These are phyloP conservation scores for Pleurotus pulmonarius DNA, from an alignment of 768 basidiomycete species.

Conservation along the genomic window DNA sequence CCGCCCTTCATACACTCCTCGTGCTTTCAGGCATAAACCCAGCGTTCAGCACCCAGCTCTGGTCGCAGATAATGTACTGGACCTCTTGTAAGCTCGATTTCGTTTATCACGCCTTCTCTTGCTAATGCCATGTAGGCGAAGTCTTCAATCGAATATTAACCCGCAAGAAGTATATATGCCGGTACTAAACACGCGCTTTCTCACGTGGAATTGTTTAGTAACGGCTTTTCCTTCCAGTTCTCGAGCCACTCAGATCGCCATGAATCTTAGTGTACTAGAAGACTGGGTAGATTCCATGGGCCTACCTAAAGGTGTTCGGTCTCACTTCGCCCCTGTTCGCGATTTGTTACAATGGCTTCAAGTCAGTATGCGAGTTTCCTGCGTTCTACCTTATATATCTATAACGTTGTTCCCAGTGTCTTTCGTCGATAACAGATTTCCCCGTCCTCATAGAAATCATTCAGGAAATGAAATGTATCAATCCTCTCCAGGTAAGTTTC, in stretches of 20 bases:
- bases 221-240: constrained; percentile 42
- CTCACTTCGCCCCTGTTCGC: constrained; percentile 79
- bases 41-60: constrained; percentile 80
- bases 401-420: constrained; percentile 43
- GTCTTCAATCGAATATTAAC: constrained; percentile 81
- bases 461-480: constrained; percentile 80
- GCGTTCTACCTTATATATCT: neutral
- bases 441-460: constrained; percentile 85
- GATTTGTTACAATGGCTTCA: constrained; percentile 87
- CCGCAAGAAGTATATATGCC: constrained; percentile 93
- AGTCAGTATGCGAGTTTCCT: constrained; percentile 32
- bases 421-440: constrained; percentile 87
- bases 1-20: constrained; percentile 80
- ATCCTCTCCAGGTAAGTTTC: constrained; percentile 77
- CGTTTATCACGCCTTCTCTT: constrained; percentile 2
- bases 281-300: constrained; percentile 87
- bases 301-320: constrained; percentile 72
- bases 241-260: constrained; percentile 82
- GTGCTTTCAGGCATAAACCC: constrained; percentile 89
- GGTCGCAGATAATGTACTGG: constrained; percentile 99
- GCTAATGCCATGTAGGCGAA: constrained; percentile 49
- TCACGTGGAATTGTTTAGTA: neutral
- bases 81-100: constrained; percentile 69
- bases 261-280: constrained; percentile 83
- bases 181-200: constrained; percentile 35